Base-by-base conservation (phyloP, 169 alveolate genomes). In the Plasmodium relictum region DNA sequence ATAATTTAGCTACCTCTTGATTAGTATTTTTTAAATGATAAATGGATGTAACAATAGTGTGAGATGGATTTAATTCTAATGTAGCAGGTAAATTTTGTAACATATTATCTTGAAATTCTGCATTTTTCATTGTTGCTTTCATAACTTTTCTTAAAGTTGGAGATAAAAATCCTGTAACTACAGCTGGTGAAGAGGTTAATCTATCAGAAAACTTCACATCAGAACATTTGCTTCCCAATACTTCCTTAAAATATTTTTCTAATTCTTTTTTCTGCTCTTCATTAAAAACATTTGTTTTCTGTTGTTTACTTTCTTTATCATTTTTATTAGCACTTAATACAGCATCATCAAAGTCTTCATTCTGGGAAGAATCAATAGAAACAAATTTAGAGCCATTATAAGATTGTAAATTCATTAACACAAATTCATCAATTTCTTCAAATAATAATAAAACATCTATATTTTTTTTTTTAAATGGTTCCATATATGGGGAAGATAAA, bases 401-500 rank as follows among this genome's bases (percentile, higher is more conserved):
- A n/a, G 91, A 71, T 87, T 93, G 97, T 10, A 94, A 89, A 72
- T 94, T 94, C 97, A 94, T 96, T 26, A 94, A 92, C 44, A 96
- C 96, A 73, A 96, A 96, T 76, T 95, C 97, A 63, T 96, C 98
- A 4, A 95, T 94, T 80, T 96, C 98, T 73, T 96, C 98, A 61
- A 93, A 93, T 91, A 96, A 88, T 83, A 96, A 92, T 66, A 96
- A 80, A 12, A 96, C 98, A 56, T 95, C 95, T 24, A 95, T 83
- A 58, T 92, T 88, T 62, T 92, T 78, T n/a, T 92, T 85, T 59
- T 89, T 92, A 88, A 93, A 92, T 62, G 96, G 94, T 91, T 96
- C 98, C 98, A 96, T 96, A 93, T 96, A 96, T 2, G 98, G 98
- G 9, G 97, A 95, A 3, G 96, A 91, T 87, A 96, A 76, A 20